Evolutionary conservation across 495 filamentous ascomycete species (phyloP).

Genomic region (Aspergillus haitiensis): DNA sequence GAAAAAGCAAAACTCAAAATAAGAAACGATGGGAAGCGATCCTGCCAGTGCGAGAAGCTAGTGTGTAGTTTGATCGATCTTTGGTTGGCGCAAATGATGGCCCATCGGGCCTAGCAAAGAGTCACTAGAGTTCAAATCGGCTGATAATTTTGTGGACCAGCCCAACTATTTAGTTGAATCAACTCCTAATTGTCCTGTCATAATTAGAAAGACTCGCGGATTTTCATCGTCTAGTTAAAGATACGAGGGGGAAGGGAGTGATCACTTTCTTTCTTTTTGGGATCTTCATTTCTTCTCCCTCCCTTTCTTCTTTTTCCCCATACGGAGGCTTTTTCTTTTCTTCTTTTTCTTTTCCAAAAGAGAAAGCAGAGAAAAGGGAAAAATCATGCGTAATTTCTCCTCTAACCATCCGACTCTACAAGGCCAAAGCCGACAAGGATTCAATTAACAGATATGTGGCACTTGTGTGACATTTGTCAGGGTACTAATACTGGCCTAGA

Average conservation of each 20-base stretch:
- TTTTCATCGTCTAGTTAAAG: constrained; percentile 10
- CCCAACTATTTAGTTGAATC: constrained; percentile 12
- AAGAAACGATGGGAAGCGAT: constrained; percentile 22
- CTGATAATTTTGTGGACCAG: not conserved
- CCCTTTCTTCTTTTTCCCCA: not conserved
- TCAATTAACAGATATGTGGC: constrained; percentile 7
- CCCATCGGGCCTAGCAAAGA: not conserved
- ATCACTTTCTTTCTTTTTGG: not conserved
- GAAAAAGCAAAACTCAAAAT: constrained; percentile 14
- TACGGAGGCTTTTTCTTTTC: not conserved
- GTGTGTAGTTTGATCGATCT: constrained; percentile 17
- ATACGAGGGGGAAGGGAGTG: not conserved
- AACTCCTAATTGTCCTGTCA: constrained; percentile 3
- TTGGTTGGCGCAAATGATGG: constrained; percentile 10
- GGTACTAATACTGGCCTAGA: not conserved
- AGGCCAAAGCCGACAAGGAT: not conserved
- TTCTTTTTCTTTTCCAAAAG: too few species aligned
- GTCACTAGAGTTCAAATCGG: not conserved
- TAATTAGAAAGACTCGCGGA: constrained; percentile 3
- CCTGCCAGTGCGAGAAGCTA: constrained; percentile 21
- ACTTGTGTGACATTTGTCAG: constrained; percentile 19
- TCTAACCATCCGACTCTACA: not conserved
- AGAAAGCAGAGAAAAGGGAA: not conserved
- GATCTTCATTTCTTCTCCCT: not conserved
- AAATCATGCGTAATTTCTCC: not conserved